These are phyloP conservation scores for Bruguiera sexangula DNA, from an alignment of 345 rosid genomes.

Conservation along the genomic window DNA sequence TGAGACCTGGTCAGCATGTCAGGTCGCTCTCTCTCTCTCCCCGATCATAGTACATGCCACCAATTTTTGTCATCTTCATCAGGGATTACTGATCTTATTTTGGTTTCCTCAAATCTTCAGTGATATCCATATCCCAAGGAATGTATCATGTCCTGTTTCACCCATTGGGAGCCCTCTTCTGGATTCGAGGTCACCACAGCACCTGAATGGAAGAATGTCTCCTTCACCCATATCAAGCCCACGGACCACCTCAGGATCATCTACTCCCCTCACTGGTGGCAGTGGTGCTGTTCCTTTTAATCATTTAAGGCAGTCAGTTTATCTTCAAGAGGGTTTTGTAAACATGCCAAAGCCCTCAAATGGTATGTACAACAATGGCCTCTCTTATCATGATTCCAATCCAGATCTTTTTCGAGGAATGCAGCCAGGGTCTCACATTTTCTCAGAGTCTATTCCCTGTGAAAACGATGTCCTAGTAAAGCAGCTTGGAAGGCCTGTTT, in stretches of 20 bases:
- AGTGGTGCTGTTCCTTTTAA: constrained; percentile 46
- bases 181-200: constrained; percentile 48
- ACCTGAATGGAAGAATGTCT: constrained; percentile 55
- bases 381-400: constrained; percentile 39
- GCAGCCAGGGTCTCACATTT: constrained; percentile 41
- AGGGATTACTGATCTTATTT: constrained; percentile 9
- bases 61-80: too few species aligned
- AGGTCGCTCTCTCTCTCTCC: constrained; percentile 25
- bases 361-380: constrained; percentile 30
- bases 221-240: constrained; percentile 68
- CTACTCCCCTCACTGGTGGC: constrained; percentile 57
- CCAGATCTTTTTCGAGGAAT: constrained; percentile 43
- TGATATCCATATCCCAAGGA: constrained; percentile 43
- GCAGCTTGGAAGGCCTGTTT: constrained; percentile 37
- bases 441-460: constrained; percentile 33
- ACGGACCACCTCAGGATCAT: constrained; percentile 51
- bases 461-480: constrained; percentile 37
- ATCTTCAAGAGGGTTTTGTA: constrained; percentile 46
- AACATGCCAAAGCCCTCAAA: constrained; percentile 37
- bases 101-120: constrained; percentile 31
- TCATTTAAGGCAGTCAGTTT: constrained; percentile 38
- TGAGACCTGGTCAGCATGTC: constrained; percentile 28
- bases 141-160: constrained; percentile 60
- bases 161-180: constrained; percentile 63
- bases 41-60: not conserved